These are phyloP conservation scores for Fusarium annulatum DNA, from an alignment of 2,329 filamentous ascomycete genomes.

Conservation along the genomic window DNA sequence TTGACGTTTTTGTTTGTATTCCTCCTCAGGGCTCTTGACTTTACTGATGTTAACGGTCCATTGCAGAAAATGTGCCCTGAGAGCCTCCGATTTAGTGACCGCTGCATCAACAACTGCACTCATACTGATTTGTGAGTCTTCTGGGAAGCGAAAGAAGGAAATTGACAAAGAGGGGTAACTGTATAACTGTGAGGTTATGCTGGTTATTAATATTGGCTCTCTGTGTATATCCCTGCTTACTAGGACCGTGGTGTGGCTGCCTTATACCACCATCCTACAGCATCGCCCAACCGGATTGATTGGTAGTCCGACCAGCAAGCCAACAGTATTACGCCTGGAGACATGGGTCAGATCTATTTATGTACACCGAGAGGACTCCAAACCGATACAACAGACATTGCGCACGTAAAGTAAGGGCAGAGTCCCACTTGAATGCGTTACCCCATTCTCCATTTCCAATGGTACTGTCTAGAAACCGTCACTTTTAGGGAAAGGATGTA, in stretches of 20 bases:
- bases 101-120: not conserved
- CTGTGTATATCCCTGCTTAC: not conserved
- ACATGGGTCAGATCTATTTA: too few relatives aligned
- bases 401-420: too few relatives aligned
- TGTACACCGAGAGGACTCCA: too few relatives aligned
- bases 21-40: not conserved
- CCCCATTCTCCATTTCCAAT: too few relatives aligned
- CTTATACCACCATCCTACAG: not conserved
- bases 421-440: too few relatives aligned
- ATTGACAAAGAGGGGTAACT: not conserved
- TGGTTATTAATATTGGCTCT: not conserved
- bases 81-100: not conserved
- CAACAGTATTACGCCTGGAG: too few relatives aligned
- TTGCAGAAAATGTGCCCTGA: not conserved
- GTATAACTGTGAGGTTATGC: accelerated
- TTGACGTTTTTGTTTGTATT: not conserved
- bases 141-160: accelerated
- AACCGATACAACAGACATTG: too few relatives aligned
- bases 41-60: not conserved
- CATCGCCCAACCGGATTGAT: too few relatives aligned
- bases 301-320: not conserved
- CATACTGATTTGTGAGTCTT: not conserved
- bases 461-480: too few relatives aligned
- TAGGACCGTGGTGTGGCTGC: not conserved
- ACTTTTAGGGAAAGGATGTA: too few relatives aligned